phyloP scores from a whole-genome alignment of 805 yeast species.

The Lipomyces lipofer region DNA sequence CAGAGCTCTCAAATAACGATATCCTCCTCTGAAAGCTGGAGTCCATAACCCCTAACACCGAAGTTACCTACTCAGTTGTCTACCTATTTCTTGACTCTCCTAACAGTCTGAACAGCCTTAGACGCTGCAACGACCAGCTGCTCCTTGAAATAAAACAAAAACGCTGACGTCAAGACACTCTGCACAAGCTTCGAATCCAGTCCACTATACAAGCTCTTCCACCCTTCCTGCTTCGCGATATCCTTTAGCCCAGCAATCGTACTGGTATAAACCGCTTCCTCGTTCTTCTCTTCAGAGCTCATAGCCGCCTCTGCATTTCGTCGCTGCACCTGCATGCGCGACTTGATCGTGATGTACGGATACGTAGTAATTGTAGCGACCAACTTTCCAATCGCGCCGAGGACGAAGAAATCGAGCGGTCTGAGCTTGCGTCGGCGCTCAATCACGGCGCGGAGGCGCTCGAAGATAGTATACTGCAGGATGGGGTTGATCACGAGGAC shows the following conservation, averaged over 20 bases:
- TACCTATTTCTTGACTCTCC: conserved; percentile 6
- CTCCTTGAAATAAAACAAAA: conserved; percentile 87
- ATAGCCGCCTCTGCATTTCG: conserved; percentile 44
- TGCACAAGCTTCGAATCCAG: conserved; percentile 76
- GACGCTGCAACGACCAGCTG: conserved; percentile 53
- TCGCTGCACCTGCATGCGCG: conserved; percentile 67
- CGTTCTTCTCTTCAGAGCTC: conserved; percentile 35
- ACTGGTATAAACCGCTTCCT: conserved; percentile 12
- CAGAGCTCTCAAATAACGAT: no score
- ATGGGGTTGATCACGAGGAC: conserved; percentile 85
- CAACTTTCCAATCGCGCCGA: conserved; percentile 88
- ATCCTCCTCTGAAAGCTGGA: no score
- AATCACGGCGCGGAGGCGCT: conserved; percentile 72
- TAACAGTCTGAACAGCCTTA: neutral
- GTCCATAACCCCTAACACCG: no score
- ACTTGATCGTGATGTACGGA: conserved; percentile 86
- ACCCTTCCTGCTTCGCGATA: conserved; percentile 69
- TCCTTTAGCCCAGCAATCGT: conserved; percentile 47
- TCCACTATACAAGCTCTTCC: conserved; percentile 78
- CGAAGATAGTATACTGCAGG: conserved; percentile 88
- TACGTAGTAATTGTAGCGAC: conserved; percentile 87
- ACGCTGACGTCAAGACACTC: conserved; percentile 84
- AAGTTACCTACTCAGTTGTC: no score
- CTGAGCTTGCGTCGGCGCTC: conserved; percentile 56
- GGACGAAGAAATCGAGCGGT: conserved; percentile 73